Evolutionary conservation across 495 filamentous ascomycete genomes (phyloP).

Genomic region (Gamarada debralockiae): DNA sequence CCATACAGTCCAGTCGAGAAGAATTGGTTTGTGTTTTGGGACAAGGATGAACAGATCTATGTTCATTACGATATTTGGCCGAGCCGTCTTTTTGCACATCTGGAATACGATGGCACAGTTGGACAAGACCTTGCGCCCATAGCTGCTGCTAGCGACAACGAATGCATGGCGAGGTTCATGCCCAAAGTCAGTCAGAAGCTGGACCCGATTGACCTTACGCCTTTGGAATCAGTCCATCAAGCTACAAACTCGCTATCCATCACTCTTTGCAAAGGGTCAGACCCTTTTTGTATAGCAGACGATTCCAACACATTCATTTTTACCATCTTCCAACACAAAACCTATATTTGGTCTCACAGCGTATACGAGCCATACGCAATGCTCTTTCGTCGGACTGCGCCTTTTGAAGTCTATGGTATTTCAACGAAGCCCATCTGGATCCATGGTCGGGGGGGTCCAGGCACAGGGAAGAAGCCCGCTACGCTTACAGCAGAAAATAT

Average conservation of each 20-base stretch:
- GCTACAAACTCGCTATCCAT: slow-evolving; percentile 50
- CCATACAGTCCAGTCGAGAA: slow-evolving; percentile 41
- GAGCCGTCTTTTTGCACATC: slow-evolving; percentile 37
- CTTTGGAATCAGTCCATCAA: slow-evolving; percentile 50
- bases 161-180: slow-evolving; percentile 37
- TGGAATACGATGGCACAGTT: slow-evolving; percentile 35
- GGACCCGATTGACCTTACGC: too few species aligned
- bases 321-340: slow-evolving; percentile 49
- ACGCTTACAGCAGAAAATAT: neutral
- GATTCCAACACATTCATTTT: slow-evolving; percentile 46
- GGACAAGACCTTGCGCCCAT: slow-evolving; percentile 35
- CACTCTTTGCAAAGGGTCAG: slow-evolving; percentile 43
- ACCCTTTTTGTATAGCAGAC: slow-evolving; percentile 33
- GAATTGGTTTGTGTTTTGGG: slow-evolving; percentile 57
- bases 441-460: slow-evolving; percentile 28
- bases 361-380: slow-evolving; percentile 53
- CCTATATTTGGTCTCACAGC: slow-evolving; percentile 35
- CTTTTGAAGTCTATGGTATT: slow-evolving; percentile 45
- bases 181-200: slow-evolving; percentile 30
- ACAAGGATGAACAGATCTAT: slow-evolving; percentile 36
- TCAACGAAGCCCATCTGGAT: slow-evolving; percentile 50
- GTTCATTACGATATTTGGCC: slow-evolving; percentile 46
- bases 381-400: slow-evolving; percentile 37
- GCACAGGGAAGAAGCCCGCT: neutral
- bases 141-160: slow-evolving; percentile 24